phyloP scores from a whole-genome alignment of 176 grass and related monocot species.

The Guadua angustifolia region DNA sequence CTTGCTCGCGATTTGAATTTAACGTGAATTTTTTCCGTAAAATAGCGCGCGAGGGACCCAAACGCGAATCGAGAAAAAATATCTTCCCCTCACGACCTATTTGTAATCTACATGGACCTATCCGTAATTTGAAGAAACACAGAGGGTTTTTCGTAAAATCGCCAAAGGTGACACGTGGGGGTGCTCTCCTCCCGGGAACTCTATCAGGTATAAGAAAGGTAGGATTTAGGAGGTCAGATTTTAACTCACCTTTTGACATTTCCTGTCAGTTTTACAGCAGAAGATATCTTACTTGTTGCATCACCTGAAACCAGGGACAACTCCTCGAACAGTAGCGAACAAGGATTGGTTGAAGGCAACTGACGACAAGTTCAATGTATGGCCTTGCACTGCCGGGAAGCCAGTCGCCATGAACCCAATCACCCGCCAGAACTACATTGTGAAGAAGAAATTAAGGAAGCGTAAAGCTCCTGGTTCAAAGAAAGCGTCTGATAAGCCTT shows the following conservation, averaged over 20 bases:
- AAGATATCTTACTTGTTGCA: background rate
- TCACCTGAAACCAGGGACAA: conserved; percentile 7
- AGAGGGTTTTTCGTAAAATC: too few species aligned
- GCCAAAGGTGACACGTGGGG: too few species aligned
- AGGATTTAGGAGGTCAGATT: conserved; percentile 49
- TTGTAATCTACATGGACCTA: too few species aligned
- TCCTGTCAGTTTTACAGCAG: background rate
- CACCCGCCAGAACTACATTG: conserved; percentile 41
- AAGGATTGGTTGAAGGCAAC: conserved; percentile 26
- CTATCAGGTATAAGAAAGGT: too few species aligned
- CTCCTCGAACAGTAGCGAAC: background rate
- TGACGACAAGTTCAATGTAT: conserved; percentile 29
- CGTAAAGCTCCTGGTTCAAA: background rate
- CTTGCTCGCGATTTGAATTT: too few species aligned
- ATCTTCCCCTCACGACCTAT: too few species aligned
- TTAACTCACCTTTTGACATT: background rate
- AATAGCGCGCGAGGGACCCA: too few species aligned
- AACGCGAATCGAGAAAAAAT: too few species aligned
- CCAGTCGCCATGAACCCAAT: conserved; percentile 40
- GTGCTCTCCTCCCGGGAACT: too few species aligned
- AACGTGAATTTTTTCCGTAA: too few species aligned
- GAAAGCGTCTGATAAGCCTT: background rate
- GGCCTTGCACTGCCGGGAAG: conserved; percentile 18
- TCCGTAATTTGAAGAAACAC: too few species aligned
- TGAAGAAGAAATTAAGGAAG: conserved; percentile 23